phyloP scores from a whole-genome alignment of 2,329 filamentous ascomycete species.

The Ophiobolus disseminans region DNA sequence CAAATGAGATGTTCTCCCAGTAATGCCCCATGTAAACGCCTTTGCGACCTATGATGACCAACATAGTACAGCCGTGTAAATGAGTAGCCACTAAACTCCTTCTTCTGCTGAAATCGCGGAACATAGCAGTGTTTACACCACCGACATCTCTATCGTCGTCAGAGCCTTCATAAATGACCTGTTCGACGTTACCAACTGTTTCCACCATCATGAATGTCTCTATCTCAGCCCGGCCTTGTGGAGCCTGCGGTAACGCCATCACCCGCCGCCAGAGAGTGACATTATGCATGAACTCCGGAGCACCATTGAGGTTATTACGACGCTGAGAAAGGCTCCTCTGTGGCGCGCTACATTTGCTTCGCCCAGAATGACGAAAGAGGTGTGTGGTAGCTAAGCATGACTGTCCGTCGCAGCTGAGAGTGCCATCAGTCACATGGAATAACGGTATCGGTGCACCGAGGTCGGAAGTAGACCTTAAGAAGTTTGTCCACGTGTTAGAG shows the following conservation, averaged over 20 bases:
- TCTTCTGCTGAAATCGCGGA: background rate
- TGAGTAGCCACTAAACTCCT: background rate
- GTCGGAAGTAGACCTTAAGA: too few species aligned
- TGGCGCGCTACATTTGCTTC: too few species aligned
- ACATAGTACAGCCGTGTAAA: slow-evolving; percentile 7
- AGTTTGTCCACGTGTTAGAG: too few species aligned
- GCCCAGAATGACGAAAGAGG: too few species aligned
- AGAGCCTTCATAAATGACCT: background rate
- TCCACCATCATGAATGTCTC: slow-evolving; percentile 2
- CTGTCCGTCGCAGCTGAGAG: too few species aligned
- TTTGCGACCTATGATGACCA: slow-evolving; percentile 10
- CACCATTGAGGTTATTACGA: too few species aligned
- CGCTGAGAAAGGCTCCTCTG: too few species aligned
- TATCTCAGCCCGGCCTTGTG: too few species aligned
- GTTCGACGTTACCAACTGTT: background rate
- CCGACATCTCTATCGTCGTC: background rate
- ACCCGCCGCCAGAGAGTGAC: background rate
- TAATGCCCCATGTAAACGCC: slow-evolving; percentile 9
- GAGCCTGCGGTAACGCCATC: slow-evolving; percentile 1
- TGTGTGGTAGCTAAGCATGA: too few species aligned
- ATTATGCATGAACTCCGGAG: background rate
- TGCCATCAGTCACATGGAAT: too few species aligned
- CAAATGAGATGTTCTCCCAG: slow-evolving; percentile 9
- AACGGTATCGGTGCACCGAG: too few species aligned
- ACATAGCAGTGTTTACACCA: slow-evolving; percentile 5